Evolutionary conservation across 176 grass and related monocot species (phyloP), one percentile per base, ranked within the genome.

Genomic region (Canna indica): DNA sequence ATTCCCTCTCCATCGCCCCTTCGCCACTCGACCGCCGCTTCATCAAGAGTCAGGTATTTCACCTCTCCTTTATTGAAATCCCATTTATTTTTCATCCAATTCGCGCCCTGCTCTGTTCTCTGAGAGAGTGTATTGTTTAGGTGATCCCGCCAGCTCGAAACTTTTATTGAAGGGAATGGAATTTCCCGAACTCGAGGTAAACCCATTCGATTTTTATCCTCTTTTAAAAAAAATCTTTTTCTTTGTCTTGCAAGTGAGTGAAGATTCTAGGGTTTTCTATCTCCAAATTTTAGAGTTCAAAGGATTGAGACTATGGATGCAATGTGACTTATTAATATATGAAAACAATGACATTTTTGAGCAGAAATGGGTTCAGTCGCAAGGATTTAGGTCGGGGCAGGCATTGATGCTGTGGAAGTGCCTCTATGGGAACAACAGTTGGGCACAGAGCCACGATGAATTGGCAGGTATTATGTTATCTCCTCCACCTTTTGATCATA

Each of bases 391-490:
- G 44, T 77, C 89, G 35, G 86, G 86, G 30, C 89, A 99, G 82
- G 89, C 89, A 38, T 79, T 88, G 86, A 99, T 99, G 94, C 80
- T 93, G 71, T 99, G 89, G 94, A 99, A 99, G 31, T 93, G 89
- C 50, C 60, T 99, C 15, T 99, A 99, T 66, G 89, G 86, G 54
- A 85, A 93, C 72, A 93, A 93, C 36, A 81, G 17, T 32, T 99
- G 81, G 94, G 94, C 84, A 18, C 81, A 92, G 69, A 75, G 69
- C 22, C 78, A 81, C 7, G 82, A 99, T 63, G 86, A 99, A 72
- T 76, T 99, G 36, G 26, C 74, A 75, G 89, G 94, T 99, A 56
- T 24, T 47, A 54, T 16, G 17, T 12, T 36, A 15, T 15, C 68
- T 27, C 59, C 56, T 58, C 26, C 28, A 30, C 59, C 5, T 3